Base-by-base conservation (phyloP, 1,139 yeast genomes). In the Suhomyces choctaworum region DNA sequence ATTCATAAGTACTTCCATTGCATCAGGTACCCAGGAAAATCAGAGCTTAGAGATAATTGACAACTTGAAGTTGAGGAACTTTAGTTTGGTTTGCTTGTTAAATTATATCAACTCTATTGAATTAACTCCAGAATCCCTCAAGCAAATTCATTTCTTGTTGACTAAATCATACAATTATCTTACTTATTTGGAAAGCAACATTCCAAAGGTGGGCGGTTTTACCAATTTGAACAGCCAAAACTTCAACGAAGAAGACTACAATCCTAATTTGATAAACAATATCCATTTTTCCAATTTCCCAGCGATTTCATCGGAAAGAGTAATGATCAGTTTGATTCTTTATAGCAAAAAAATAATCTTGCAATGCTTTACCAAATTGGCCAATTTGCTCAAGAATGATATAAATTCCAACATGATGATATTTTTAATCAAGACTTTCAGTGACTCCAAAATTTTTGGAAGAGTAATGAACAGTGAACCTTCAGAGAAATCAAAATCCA, bases 151-250 rank as follows among this genome's bases (percentile, higher is more conserved):
- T 37, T 67, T 67, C 38, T 57, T 70, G 29, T 54, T 71, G 37
- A 60, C 70, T 2, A 71, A 70, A 40, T 59, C 76, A 0, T 67
- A 64, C 46, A 69, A 68, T 41, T 70, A 70, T 37, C 47, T 70
- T 36, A 62, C 69, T 3, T 66, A 61, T 36, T 56, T 70, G 43
- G 76, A 70, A 45, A 69, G 63, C 32, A 62, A 60, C 37, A 49
- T 64, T 34, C 70, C 63, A n/a, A 44, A 45, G 0, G 54, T 69
- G 15, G 70, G 72, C 1, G 45, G 54, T 1, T 47, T 66, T 4
- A 69, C 75, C 1, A 58, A 57, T 27, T 66, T 70, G 43, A 54
- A 51, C 29, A 43, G 49, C 5, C 47, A 41, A 4, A 39, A 41
- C 3, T 64, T 65, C 44, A 62, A 62, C 39, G 63, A 60, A 16